A percentile compares a stretch with the other conserved stretches of the same genome.
These are phyloP conservation scores for Parastagonospora nodorum DNA, from an alignment of 2,329 filamentous ascomycete species.

Conservation along the genomic window DNA sequence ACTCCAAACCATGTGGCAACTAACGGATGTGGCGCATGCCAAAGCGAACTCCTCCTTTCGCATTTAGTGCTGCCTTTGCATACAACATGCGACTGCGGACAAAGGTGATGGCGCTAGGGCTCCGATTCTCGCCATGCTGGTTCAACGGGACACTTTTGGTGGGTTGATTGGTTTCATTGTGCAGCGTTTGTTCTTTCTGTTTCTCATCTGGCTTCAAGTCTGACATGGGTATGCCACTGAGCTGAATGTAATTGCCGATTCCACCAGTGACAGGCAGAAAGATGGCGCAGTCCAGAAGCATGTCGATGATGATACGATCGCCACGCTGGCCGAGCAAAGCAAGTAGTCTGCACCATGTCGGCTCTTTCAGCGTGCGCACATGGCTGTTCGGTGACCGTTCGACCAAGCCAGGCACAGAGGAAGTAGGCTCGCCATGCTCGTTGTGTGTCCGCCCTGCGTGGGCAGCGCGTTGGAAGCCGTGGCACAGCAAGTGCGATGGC, in stretches of 20 bases:
- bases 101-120: conserved; percentile 69
- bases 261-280: conserved; percentile 68
- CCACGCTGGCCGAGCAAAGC: conserved; percentile 74
- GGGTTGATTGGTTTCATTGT: neutral
- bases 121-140: conserved; percentile 16
- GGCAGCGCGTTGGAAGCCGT: conserved; percentile 71
- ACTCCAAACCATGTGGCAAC: conserved; percentile 38
- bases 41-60: conserved; percentile 68
- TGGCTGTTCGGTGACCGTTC: conserved; percentile 70
- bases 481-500: conserved; percentile 78
- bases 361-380: conserved; percentile 68
- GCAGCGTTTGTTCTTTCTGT: conserved; percentile 4
- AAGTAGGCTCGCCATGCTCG: conserved; percentile 39
- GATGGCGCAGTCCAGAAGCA: conserved; percentile 78
- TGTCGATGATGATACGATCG: conserved; percentile 75
- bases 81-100: conserved; percentile 87
- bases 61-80: conserved; percentile 72
- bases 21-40: conserved; percentile 82
- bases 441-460: conserved; percentile 29
- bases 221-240: conserved; percentile 71
- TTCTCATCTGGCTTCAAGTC: conserved; percentile 44
- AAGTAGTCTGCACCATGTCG: conserved; percentile 77
- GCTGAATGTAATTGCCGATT: conserved; percentile 72
- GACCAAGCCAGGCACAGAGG: conserved; percentile 69
- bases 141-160: conserved; percentile 1